A percentile compares a stretch with the other conserved stretches of the same genome.
phyloP scores from a whole-genome alignment of 495 filamentous ascomycete species.

The Polyplosphaeria fusca region DNA sequence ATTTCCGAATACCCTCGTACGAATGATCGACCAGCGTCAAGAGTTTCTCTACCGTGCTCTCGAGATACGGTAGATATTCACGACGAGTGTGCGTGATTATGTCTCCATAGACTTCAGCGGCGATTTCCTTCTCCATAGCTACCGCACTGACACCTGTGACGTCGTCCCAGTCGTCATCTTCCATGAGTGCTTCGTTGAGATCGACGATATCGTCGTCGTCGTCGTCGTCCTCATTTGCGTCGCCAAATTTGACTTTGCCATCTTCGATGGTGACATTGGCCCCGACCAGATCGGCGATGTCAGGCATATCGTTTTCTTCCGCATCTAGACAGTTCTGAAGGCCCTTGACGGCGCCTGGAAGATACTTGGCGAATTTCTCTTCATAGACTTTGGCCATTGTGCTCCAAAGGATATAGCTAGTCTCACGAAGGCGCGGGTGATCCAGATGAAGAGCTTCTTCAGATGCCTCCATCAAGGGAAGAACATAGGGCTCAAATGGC shows the following conservation, averaged over 20 bases:
- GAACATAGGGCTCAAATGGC: conserved; percentile 85
- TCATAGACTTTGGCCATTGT: conserved; percentile 90
- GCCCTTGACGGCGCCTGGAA: conserved; percentile 79
- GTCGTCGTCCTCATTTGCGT: conserved; percentile 41
- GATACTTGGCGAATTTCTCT: conserved; percentile 83
- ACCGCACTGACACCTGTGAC: conserved; percentile 76
- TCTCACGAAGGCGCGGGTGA: conserved; percentile 86
- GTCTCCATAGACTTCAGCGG: conserved; percentile 90
- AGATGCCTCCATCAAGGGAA: conserved; percentile 81
- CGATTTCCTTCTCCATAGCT: conserved; percentile 95
- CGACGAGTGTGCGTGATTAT: conserved; percentile 78
- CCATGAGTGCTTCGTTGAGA: conserved; percentile 44
- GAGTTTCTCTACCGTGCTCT: conserved; percentile 81
- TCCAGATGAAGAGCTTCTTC: conserved; percentile 89
- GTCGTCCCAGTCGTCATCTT: conserved; percentile 81
- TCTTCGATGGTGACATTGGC: conserved; percentile 73
- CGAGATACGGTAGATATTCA: conserved; percentile 78
- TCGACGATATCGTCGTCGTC: conserved; percentile 41
- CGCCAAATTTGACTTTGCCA: conserved; percentile 78
- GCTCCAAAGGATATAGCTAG: conserved; percentile 94
- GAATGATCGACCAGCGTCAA: conserved; percentile 76
- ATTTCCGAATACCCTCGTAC: conserved; percentile 92
- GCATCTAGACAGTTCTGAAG: conserved; percentile 82
- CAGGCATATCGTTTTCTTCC: conserved; percentile 80
- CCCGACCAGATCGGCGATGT: conserved; percentile 71